These are phyloP conservation scores for Ananas comosus DNA, from an alignment of 176 grass and related monocot genomes.

Conservation along the genomic window DNA sequence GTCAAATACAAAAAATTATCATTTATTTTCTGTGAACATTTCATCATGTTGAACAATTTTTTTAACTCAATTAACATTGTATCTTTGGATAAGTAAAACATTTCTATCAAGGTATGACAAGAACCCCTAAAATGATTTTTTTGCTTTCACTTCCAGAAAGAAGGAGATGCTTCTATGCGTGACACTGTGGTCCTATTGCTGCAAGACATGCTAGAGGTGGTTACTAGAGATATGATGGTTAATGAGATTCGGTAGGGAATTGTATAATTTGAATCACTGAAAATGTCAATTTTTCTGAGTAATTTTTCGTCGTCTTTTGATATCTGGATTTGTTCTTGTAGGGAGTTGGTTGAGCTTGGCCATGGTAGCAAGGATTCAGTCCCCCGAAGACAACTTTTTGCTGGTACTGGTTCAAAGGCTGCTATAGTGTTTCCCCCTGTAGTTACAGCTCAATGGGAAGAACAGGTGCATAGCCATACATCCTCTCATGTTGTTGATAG, in stretches of 20 bases:
- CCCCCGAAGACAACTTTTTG: conserved; percentile 88
- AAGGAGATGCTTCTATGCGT: conserved; percentile 63
- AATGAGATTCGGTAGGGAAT: conserved; percentile 64
- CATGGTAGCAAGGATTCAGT: conserved; percentile 81
- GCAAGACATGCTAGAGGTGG: conserved; percentile 96
- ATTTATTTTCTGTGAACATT: conserved; percentile 4
- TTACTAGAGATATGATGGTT: conserved; percentile 97
- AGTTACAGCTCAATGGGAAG: conserved; percentile 81
- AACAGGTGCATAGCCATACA: conserved; percentile 45
- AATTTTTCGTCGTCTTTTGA: conserved; percentile 1
- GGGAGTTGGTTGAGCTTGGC: conserved; percentile 80
- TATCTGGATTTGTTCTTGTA: conserved; percentile 21
- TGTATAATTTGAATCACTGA: background rate
- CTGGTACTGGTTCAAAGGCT: conserved; percentile 74
- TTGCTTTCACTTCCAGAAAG: conserved; percentile 55
- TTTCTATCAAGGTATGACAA: background rate
- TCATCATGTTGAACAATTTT: background rate
- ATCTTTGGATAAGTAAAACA: background rate
- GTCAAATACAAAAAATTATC: conserved; percentile 9
- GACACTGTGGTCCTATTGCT: conserved; percentile 71
- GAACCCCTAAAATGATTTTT: conserved; percentile 20
- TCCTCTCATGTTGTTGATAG: conserved; percentile 14
- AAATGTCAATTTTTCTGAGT: conserved; percentile 4
- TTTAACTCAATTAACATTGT: background rate
- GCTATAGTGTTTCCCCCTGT: conserved; percentile 71